Base-by-base conservation (phyloP, 106 monocot genomes). In the Triglochin maritima region DNA sequence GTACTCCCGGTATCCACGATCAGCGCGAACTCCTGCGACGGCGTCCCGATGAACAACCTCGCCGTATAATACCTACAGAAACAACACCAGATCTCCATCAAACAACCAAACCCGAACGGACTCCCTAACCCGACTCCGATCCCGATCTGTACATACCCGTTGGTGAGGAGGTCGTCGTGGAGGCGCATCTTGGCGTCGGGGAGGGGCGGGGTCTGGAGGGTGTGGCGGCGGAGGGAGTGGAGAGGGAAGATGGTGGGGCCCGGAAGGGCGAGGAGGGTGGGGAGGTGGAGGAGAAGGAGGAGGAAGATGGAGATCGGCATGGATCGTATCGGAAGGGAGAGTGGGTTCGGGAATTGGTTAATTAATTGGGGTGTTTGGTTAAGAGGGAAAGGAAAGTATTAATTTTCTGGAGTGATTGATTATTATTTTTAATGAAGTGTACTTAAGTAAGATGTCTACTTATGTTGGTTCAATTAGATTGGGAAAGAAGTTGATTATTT, bases 91-190 rank as follows among this genome's bases (percentile, higher is more conserved):
- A 60, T 58, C 12, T 53, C 7, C 7, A 14, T 53, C 14, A 74
- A 65, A 56, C 16, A 46, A 6, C n/a, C 53, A 45, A 4, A 57
- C 61, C 17, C 58, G 14, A 42, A 17, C 6, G 51, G 43, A 74
- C 12, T 17, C n/a, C 58, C 10, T 1, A 58, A 11, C 9, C 15
- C 58, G n/a, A 58, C 9, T 2, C 2, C 2, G 15, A 6, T 7
- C 4, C 2, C 2, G 15, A 6, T 7, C 12, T 68, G 17, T 44
- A 8, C 11, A 51, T 46, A 90, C 90, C 90, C 90, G 60, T 84
- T 86, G 46, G 86, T 84, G 70, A 90, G 86, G 54, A 90, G 90
- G 80, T 90, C 83, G 72, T 90, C 90, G 57, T 84, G 73, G 69
- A 90, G 86, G 44, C 83, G 68, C 86, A 83, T 86, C 48, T 68